Percentiles rank a stretch among this genome's conserved stretches.
phyloP scores from a whole-genome alignment of 116 monocot genomes.

The Dioscorea cayenensis region DNA sequence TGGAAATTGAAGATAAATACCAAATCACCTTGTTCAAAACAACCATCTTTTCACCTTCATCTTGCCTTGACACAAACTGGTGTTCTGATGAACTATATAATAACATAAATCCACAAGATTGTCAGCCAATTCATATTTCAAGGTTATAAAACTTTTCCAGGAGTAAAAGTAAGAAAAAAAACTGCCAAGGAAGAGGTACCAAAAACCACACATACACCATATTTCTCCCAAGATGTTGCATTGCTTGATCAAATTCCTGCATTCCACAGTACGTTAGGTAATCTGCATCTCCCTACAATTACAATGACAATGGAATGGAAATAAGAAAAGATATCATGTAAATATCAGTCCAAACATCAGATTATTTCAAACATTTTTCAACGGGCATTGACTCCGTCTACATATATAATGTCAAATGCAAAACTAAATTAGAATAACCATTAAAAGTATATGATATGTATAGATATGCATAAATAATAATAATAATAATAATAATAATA shows the following conservation, averaged over 20 bases:
- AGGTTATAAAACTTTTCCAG: no score
- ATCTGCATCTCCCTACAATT: slow-evolving; percentile 76
- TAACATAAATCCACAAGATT: neutral
- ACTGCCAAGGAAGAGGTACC: neutral
- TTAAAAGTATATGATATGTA: no score
- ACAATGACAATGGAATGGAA: neutral
- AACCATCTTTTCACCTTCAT: slow-evolving; percentile 84
- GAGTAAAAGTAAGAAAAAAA: no score
- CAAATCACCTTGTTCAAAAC: slow-evolving; percentile 79
- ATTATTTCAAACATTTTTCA: no score
- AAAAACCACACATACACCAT: slow-evolving; percentile 42
- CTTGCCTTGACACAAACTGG: slow-evolving; percentile 80
- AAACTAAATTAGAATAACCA: no score
- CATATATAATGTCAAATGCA: no score
- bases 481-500: no score
- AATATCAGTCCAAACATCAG: neutral
- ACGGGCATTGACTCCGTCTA: no score
- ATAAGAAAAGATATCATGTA: neutral
- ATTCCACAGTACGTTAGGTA: slow-evolving; percentile 84
- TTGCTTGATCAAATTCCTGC: slow-evolving; percentile 97
- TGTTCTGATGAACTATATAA: slow-evolving; percentile 87
- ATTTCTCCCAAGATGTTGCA: slow-evolving; percentile 93
- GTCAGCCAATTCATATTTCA: no score
- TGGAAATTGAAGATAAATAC: slow-evolving; percentile 99
- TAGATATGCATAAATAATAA: no score